Conservation (phyloP, 2,329 filamentous ascomycete species). For the Daldinia sp. region DNA sequence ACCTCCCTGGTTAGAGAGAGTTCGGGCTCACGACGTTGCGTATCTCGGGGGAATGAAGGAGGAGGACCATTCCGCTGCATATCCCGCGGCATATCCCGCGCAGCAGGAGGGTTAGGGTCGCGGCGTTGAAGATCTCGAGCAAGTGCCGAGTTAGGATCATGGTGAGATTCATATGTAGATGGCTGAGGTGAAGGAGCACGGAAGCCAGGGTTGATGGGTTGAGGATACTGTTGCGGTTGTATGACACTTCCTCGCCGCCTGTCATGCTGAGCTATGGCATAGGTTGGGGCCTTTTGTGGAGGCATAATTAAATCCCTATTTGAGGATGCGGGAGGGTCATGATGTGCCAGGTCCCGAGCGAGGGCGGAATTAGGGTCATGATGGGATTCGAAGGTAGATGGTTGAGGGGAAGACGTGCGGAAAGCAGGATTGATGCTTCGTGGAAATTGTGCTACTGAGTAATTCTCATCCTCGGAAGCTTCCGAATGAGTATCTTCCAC, state of each 20-base stretch:
- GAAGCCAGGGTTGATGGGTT: conserved; percentile 95
- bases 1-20: conserved; percentile 21
- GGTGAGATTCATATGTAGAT: conserved; percentile 90
- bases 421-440: conserved; percentile 96
- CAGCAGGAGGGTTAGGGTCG: conserved; percentile 25
- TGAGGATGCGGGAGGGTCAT: conserved; percentile 59
- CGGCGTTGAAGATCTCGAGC: conserved; percentile 59
- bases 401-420: conserved; percentile 94
- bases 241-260: conserved; percentile 31
- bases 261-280: conserved; percentile 42
- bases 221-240: conserved; percentile 70
- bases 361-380: conserved; percentile 84
- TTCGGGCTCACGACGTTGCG: conserved; percentile 54
- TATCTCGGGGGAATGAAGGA: conserved; percentile 17
- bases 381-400: conserved; percentile 91
- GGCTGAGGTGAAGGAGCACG: conserved; percentile 94
- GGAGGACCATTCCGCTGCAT: conserved; percentile 20
- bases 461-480: conserved; percentile 83
- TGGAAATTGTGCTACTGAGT: conserved; percentile 95
- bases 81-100: conserved; percentile 32
- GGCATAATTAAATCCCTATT: conserved; percentile 65
- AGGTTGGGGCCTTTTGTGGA: conserved; percentile 61
- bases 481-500: conserved; percentile 81
- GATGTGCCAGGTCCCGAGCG: conserved; percentile 75
- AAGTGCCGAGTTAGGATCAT: conserved; percentile 82